Percentiles rank a stretch among this genome's conserved stretches.
Evolutionary conservation across 176 grass and related monocot species (phyloP).

Genomic region (Musa beccarii): DNA sequence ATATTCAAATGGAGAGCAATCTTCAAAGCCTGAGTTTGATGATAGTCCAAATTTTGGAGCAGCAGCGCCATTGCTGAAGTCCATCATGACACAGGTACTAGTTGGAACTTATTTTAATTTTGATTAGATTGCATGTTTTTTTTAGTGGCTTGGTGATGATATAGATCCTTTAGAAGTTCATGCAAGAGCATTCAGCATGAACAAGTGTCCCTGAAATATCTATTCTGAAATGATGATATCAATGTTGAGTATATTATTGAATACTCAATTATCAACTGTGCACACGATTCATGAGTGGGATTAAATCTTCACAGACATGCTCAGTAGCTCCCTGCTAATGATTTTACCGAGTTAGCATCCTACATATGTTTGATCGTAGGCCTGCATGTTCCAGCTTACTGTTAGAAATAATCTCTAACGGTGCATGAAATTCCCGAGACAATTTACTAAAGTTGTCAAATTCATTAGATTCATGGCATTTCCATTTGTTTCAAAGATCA

Average conservation of each 20-base stretch:
- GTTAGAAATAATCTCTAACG: no score
- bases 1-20: slow-evolving; percentile 70
- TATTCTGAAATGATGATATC: no score
- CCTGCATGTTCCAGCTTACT: background rate
- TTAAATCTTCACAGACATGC: no score
- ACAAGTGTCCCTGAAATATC: no score
- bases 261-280: background rate
- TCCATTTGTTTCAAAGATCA: background rate
- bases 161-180: background rate
- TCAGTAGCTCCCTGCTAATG: no score
- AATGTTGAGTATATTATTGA: no score
- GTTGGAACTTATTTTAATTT: background rate
- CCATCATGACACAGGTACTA: slow-evolving; percentile 88
- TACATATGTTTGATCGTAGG: background rate
- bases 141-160: background rate
- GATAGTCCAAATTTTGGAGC: slow-evolving; percentile 62
- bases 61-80: slow-evolving; percentile 75
- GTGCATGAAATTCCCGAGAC: background rate
- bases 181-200: background rate
- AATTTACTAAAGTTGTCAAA: background rate
- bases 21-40: slow-evolving; percentile 45
- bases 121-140: background rate
- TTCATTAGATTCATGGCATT: background rate
- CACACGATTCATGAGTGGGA: no score
- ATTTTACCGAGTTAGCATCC: background rate